These are phyloP conservation scores for Penicillium steckii DNA, from an alignment of 495 filamentous ascomycete species.

Conservation along the genomic window DNA sequence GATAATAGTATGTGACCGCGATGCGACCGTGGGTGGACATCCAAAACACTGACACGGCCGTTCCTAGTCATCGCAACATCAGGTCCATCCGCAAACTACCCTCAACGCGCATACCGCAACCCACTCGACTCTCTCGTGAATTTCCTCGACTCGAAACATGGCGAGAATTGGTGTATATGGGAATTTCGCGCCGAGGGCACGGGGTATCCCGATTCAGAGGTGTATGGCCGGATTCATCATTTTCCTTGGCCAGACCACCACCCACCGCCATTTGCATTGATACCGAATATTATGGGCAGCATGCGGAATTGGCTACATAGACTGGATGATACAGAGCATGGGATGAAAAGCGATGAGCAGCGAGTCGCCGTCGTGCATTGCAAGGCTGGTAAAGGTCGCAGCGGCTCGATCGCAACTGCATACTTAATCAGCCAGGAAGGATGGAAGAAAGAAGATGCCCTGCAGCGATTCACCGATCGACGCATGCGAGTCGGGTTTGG, in stretches of 20 bases:
- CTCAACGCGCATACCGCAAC: slow-evolving; percentile 87
- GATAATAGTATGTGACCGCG: slow-evolving; percentile 54
- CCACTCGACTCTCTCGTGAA: slow-evolving; percentile 80
- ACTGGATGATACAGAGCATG: slow-evolving; percentile 36
- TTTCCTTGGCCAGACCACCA: slow-evolving; percentile 98
- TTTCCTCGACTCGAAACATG: slow-evolving; percentile 84
- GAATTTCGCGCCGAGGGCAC: slow-evolving; percentile 97
- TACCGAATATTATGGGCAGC: slow-evolving; percentile 82
- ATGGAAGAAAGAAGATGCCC: slow-evolving; percentile 76
- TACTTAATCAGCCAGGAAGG: slow-evolving; percentile 90
- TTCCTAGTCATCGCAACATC: slow-evolving; percentile 69
- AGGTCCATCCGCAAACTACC: slow-evolving; percentile 83
- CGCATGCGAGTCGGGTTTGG: slow-evolving; percentile 90
- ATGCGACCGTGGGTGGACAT: neutral
- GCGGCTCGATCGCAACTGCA: slow-evolving; percentile 81
- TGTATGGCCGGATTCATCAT: slow-evolving; percentile 79
- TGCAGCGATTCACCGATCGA: slow-evolving; percentile 79
- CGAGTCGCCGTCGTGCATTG: slow-evolving; percentile 91
- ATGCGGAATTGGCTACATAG: slow-evolving; percentile 84
- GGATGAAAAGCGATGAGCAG: slow-evolving; percentile 29
- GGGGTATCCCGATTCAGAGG: slow-evolving; percentile 87
- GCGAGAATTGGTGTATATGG: slow-evolving; percentile 85
- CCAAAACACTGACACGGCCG: neutral
- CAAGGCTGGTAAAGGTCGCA: slow-evolving; percentile 94
- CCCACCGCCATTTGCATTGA: slow-evolving; percentile 85